phyloP scores from a whole-genome alignment of 352 stramenopile genomes.

The Salisapilia sapeloensis region DNA sequence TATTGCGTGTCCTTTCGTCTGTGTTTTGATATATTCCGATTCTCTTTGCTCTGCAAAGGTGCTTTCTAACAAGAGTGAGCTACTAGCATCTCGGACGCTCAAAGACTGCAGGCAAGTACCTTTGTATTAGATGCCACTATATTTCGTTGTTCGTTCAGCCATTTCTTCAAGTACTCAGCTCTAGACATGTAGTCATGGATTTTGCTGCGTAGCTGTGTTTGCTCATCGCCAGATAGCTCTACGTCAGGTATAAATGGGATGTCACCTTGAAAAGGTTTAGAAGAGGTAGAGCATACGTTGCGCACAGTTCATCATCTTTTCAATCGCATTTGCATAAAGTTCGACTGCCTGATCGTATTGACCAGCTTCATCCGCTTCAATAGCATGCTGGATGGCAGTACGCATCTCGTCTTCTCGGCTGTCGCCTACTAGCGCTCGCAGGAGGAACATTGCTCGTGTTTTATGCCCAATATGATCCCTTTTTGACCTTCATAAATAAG shows the following conservation, averaged over 20 bases:
- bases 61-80: too few species aligned
- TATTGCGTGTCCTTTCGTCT: conserved; percentile 39
- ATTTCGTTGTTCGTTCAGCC: conserved; percentile 1
- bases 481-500: neutral
- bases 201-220: conserved; percentile 16
- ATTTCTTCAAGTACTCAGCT: conserved; percentile 46
- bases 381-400: conserved; percentile 26
- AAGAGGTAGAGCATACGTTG: conserved; percentile 20
- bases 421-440: conserved; percentile 7
- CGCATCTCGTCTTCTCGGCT: conserved; percentile 21
- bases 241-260: conserved; percentile 1
- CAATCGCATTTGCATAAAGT: conserved; percentile 54
- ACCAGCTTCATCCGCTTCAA: conserved; percentile 26
- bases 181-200: conserved; percentile 72
- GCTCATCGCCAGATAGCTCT: conserved; percentile 18
- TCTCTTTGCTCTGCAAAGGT: too few species aligned
- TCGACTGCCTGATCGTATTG: conserved; percentile 34
- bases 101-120: too few species aligned
- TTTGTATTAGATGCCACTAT: too few species aligned
- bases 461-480: conserved; percentile 2
- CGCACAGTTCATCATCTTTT: conserved; percentile 49
- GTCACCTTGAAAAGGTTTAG: conserved; percentile 1
- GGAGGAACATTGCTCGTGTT: conserved; percentile 29
- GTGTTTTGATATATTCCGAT: too few species aligned
- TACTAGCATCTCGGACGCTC: too few species aligned